Evolutionary conservation across 2,329 filamentous ascomycete genomes (phyloP).

Genomic region (Phyllosticta citrichinensis): DNA sequence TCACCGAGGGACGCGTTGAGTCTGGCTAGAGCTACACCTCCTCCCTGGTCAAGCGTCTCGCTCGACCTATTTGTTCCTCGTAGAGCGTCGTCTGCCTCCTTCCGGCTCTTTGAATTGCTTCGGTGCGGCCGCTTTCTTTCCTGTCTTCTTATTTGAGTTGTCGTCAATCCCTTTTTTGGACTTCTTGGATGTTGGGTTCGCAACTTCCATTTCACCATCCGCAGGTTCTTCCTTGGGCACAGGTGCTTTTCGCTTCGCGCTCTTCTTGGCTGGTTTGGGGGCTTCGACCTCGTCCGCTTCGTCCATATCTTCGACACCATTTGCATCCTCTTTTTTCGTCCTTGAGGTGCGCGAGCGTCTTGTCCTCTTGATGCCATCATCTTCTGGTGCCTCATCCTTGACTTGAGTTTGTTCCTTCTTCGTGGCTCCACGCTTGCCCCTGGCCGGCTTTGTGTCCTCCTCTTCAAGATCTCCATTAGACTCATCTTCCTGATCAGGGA

Average conservation of each 20-base stretch:
- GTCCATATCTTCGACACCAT: slow-evolving; percentile 9
- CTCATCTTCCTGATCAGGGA: slow-evolving; percentile 20
- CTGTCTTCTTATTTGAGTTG: slow-evolving; percentile 1
- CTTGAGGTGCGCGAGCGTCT: neutral
- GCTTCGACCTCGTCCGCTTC: slow-evolving; percentile 1
- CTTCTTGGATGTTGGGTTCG: neutral
- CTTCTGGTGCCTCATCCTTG: slow-evolving; percentile 2
- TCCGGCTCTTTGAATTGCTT: neutral
- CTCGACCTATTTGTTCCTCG: slow-evolving; percentile 1
- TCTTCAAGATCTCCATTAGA: slow-evolving; percentile 15
- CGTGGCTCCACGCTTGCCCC: slow-evolving; percentile 15
- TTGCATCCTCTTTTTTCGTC: neutral
- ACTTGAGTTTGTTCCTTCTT: slow-evolving; percentile 3
- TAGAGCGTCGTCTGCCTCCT: neutral
- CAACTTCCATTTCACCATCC: neutral
- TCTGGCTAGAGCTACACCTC: too few species aligned
- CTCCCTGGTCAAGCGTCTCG: too few species aligned
- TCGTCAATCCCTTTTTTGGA: slow-evolving; percentile 10
- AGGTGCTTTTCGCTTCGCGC: neutral
- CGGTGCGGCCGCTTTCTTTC: neutral
- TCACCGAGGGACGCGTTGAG: too few species aligned
- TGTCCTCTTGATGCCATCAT: neutral
- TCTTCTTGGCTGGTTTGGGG: neutral
- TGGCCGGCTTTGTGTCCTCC: slow-evolving; percentile 16
- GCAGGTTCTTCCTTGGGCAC: neutral